These are phyloP conservation scores for Zymoseptoria ardabiliae DNA, from an alignment of 2,329 filamentous ascomycete genomes.

Conservation along the genomic window DNA sequence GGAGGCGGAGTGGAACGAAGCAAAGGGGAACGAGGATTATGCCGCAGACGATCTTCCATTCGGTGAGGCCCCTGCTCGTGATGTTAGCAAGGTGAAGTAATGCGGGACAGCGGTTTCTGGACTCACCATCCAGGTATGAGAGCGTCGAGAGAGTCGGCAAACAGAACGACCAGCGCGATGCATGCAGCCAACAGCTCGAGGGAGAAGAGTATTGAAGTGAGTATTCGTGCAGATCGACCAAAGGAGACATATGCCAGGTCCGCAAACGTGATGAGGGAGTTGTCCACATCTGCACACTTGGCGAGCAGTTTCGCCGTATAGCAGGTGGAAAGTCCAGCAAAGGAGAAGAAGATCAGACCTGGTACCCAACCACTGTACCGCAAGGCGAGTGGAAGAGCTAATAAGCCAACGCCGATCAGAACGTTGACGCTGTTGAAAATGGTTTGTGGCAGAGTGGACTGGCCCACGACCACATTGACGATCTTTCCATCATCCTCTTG, in stretches of 20 bases:
- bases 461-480: slow-evolving; percentile 76
- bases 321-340: slow-evolving; percentile 67
- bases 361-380: slow-evolving; percentile 84
- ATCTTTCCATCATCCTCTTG: slow-evolving; percentile 78
- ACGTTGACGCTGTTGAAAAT: slow-evolving; percentile 96
- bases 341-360: slow-evolving; percentile 65
- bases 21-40: slow-evolving; percentile 71
- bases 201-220: slow-evolving; percentile 79
- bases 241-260: slow-evolving; percentile 90
- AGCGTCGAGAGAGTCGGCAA: slow-evolving; percentile 80
- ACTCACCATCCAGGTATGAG: slow-evolving; percentile 58
- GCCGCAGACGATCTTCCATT: slow-evolving; percentile 83
- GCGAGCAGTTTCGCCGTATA: slow-evolving; percentile 83
- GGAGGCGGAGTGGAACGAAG: slow-evolving; percentile 71
- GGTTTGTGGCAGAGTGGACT: slow-evolving; percentile 92
- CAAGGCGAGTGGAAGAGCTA: slow-evolving; percentile 81
- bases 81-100: too few species aligned
- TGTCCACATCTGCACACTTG: slow-evolving; percentile 81
- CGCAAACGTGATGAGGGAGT: slow-evolving; percentile 83
- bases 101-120: too few species aligned
- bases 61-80: slow-evolving; percentile 42
- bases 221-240: slow-evolving; percentile 69
- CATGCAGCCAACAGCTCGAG: slow-evolving; percentile 81
- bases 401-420: slow-evolving; percentile 78
- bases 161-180: slow-evolving; percentile 85